These are phyloP conservation scores for Rhodotorula sp. DNA, from an alignment of 1,284 basidiomycete genomes.

Conservation along the genomic window DNA sequence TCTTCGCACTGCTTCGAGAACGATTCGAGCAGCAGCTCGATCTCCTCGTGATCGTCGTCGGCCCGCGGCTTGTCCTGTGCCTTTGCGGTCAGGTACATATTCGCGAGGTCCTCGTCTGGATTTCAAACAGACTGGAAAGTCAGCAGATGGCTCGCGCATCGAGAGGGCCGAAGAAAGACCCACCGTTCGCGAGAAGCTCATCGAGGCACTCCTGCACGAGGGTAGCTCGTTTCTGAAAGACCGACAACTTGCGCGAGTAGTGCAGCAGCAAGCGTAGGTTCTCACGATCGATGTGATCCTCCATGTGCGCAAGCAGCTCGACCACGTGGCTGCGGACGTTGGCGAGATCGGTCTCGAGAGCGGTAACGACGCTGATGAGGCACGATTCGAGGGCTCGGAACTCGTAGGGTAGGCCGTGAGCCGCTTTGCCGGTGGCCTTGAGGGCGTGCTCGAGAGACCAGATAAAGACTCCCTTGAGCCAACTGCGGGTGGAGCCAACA, in stretches of 20 bases:
- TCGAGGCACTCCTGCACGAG: constrained; percentile 84
- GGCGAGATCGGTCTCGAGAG: constrained; percentile 88
- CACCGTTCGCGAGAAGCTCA: constrained; percentile 84
- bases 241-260: constrained; percentile 78
- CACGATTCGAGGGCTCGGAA: constrained; percentile 87
- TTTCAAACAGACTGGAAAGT: background rate
- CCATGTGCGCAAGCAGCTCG: constrained; percentile 81
- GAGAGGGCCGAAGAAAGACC: constrained; percentile 15
- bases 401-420: constrained; percentile 70
- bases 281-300: constrained; percentile 86
- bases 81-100: constrained; percentile 86
- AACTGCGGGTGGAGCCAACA: constrained; percentile 34
- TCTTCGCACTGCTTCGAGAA: constrained; percentile 96
- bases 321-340: constrained; percentile 83
- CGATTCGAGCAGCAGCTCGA: constrained; percentile 87
- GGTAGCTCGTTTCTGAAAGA: constrained; percentile 84
- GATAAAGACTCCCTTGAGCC: constrained; percentile 78
- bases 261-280: constrained; percentile 84
- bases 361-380: constrained; percentile 79
- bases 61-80: constrained; percentile 60
- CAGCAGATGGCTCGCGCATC: background rate
- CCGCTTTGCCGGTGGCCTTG: constrained; percentile 58
- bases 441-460: constrained; percentile 87
- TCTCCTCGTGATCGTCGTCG: constrained; percentile 80
- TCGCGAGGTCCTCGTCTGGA: constrained; percentile 83